Percentiles rank a stretch among this genome's conserved stretches.
phyloP scores from a whole-genome alignment of 164 flowering plant species.

The Nymphaea colorata region DNA sequence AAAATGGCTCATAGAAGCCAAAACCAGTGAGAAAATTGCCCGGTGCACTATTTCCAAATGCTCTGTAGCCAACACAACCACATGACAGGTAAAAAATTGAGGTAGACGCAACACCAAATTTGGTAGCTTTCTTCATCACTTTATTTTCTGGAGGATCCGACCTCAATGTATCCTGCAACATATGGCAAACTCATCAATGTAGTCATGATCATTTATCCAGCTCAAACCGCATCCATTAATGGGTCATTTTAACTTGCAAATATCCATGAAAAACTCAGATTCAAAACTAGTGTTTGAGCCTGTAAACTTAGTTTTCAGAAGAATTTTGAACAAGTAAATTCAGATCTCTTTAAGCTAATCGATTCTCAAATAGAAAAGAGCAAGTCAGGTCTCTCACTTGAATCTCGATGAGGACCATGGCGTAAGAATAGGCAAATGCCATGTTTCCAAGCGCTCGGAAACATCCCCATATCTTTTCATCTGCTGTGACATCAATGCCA shows the following conservation, averaged over 20 bases:
- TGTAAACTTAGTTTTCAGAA: no score
- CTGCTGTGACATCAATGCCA: conserved; percentile 58
- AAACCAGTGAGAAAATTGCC: conserved; percentile 78
- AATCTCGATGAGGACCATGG: conserved; percentile 78
- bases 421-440: conserved; percentile 88
- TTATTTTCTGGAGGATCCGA: conserved; percentile 46
- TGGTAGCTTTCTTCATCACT: conserved; percentile 51
- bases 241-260: no score
- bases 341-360: no score
- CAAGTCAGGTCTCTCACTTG: conserved; percentile 35
- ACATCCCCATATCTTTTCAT: conserved; percentile 65
- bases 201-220: no score
- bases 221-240: no score
- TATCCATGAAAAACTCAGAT: no score
- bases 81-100: conserved; percentile 55
- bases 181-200: no score
- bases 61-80: conserved; percentile 60
- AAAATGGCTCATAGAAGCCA: conserved; percentile 75
- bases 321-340: no score
- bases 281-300: no score
- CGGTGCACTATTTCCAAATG: conserved; percentile 70
- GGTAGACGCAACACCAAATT: conserved; percentile 25
- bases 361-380: no score
- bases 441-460: conserved; percentile 91
- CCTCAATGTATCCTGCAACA: conserved; percentile 43